Evolutionary conservation across 768 basidiomycete genomes (phyloP).

Genomic region (Lactarius hengduanensis): DNA sequence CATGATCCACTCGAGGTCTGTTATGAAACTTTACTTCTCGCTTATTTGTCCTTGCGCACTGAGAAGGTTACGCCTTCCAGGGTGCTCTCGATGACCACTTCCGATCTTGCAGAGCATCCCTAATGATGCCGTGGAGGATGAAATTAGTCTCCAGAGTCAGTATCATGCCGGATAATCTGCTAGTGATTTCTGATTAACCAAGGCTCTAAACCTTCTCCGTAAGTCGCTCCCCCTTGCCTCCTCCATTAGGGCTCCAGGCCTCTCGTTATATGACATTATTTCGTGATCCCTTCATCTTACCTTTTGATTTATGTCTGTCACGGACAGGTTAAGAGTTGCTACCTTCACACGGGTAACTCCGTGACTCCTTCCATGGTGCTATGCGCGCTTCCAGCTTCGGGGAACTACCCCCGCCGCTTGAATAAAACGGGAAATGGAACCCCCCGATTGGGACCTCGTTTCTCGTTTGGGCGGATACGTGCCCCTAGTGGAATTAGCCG

Average conservation of each 20-base stretch:
- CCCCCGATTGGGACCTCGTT: constrained; percentile 5
- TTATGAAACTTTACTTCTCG: background rate
- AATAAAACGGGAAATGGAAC: background rate
- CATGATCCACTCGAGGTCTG: background rate
- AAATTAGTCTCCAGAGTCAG: background rate
- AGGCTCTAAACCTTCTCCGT: background rate
- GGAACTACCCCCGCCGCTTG: background rate
- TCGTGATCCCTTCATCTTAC: background rate
- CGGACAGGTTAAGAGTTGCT: background rate
- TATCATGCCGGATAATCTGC: background rate
- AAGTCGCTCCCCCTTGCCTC: background rate
- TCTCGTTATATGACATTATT: background rate
- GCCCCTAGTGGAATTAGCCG: background rate
- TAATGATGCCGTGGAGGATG: background rate
- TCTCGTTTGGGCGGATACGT: constrained; percentile 11
- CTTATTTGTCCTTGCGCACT: background rate
- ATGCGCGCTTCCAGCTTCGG: constrained; percentile 1
- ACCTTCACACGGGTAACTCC: background rate
- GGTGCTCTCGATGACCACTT: background rate
- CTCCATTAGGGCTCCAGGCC: background rate
- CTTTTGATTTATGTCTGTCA: background rate
- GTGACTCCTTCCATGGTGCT: constrained; percentile 7
- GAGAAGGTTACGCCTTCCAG: background rate
- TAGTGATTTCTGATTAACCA: background rate
- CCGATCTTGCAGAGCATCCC: background rate